Percentiles rank a stretch among this genome's conserved stretches.
Conservation (phyloP, 1,284 basidiomycete genomes). For the Sphaerobolus stellatus region DNA sequence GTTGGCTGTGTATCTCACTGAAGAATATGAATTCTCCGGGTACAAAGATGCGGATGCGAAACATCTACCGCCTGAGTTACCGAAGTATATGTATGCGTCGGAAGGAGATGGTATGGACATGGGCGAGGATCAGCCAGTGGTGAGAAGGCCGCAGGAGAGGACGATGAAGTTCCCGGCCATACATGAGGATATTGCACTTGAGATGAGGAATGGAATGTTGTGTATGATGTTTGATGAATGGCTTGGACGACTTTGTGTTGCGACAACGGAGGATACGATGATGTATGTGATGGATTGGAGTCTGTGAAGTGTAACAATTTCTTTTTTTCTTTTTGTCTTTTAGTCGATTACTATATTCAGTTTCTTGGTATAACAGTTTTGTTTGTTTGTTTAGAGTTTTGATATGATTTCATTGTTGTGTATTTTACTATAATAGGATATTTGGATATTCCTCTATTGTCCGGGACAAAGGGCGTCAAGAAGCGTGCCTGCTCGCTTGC, state of each 20-base stretch:
- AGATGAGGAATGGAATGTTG: slow-evolving; percentile 5
- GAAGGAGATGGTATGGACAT: slow-evolving; percentile 3
- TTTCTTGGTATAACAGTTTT: no score
- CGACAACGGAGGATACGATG: background rate
- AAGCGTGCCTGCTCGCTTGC: no score
- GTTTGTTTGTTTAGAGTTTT: no score
- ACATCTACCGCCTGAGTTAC: background rate
- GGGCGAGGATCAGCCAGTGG: background rate
- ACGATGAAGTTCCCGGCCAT: slow-evolving; percentile 10
- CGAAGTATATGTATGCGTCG: background rate
- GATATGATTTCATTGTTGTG: no score
- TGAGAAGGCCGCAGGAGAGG: background rate
- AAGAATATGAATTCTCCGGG: slow-evolving; percentile 8
- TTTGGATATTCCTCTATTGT: no score
- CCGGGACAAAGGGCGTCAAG: no score
- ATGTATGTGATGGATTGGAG: slow-evolving; percentile 13
- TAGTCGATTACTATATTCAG: no score
- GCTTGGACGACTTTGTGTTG: slow-evolving; percentile 10
- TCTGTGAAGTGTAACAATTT: background rate
- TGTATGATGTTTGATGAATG: slow-evolving; percentile 12
- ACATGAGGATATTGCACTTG: slow-evolving; percentile 2
- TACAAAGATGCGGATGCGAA: background rate
- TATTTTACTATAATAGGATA: background rate
- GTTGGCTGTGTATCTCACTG: slow-evolving; percentile 5
- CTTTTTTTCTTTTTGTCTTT: no score